phyloP scores from a whole-genome alignment of 2,329 filamentous ascomycete species.

The Pyricularia sp. region DNA sequence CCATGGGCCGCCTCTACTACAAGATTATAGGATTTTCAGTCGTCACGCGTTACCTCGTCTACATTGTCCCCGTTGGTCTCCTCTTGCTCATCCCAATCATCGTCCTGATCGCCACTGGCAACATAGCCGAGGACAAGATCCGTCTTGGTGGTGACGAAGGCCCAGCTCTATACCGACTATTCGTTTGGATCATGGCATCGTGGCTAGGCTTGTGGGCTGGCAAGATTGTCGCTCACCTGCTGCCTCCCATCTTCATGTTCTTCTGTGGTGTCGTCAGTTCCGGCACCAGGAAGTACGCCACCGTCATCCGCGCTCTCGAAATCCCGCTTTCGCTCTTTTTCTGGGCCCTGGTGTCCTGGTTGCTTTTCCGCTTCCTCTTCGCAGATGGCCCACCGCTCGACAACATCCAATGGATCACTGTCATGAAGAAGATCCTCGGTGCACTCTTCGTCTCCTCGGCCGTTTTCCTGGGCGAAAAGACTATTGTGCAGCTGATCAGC shows the following conservation, averaged over 20 bases:
- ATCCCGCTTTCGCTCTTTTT: slow-evolving; percentile 60
- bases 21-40: slow-evolving; percentile 55
- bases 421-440: slow-evolving; percentile 55
- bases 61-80: slow-evolving; percentile 54
- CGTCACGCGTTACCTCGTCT: slow-evolving; percentile 57
- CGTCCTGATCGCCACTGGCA: slow-evolving; percentile 36
- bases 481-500: slow-evolving; percentile 72
- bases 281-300: slow-evolving; percentile 61
- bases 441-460: slow-evolving; percentile 59
- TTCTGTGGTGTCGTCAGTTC: slow-evolving; percentile 60
- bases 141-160: slow-evolving; percentile 22
- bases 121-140: slow-evolving; percentile 8
- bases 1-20: slow-evolving; percentile 56
- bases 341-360: slow-evolving; percentile 54
- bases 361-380: slow-evolving; percentile 47
- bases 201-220: slow-evolving; percentile 60
- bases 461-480: slow-evolving; percentile 67
- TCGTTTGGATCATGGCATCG: slow-evolving; percentile 59
- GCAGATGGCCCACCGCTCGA: slow-evolving; percentile 21
- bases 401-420: slow-evolving; percentile 42
- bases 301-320: slow-evolving; percentile 53
- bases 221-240: slow-evolving; percentile 52
- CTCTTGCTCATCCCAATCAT: slow-evolving; percentile 54
- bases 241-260: slow-evolving; percentile 58
- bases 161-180: slow-evolving; percentile 49